Evolutionary conservation across 352 stramenopile species (phyloP), one percentile per base, ranked within the genome.

Genomic region (Saprolegnia parasitica): DNA sequence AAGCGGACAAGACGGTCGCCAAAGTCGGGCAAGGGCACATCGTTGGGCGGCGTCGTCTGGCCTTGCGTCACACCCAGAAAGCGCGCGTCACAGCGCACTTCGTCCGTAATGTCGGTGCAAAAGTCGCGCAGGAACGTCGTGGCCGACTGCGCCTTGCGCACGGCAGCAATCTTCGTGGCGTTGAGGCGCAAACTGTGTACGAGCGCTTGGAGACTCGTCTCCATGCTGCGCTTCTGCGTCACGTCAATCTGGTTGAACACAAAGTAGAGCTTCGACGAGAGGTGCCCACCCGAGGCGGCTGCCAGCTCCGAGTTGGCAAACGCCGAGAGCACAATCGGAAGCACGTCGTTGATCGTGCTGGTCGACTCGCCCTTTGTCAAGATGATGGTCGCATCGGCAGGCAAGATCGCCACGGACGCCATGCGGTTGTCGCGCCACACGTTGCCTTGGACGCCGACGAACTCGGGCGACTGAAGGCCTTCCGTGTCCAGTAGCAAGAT

Each of bases 401-500:
- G 47, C 47, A 55, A 55, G 5, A 55, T 55, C 2, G 47, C 47
- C 24, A 55, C n/a, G 24, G 47, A 29, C n/a, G 47, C 47, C 47
- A 55, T 55, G 47, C 47, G 47, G 24, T 55, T 55, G 24, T 55
- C 47, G 24, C 47, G 47, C 47, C 47, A 55, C 24, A 55, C 24
- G 2, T 2, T 55, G 24, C 24, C 47, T 55, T 55, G 2, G n/a
- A 29, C 47, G 5, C 47, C 47, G 24, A 55, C 24, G 24, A 6
- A 29, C 24, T 55, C 47, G n/a, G 47, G 47, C 24, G 47, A 55
- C 24, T 29, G 47, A 5, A 55, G 2, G 24, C 47, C 47, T 55
- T 55, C 47, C n/a, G 47, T 55, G 47, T 55, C 47, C 47, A 55
- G 24, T 29, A 55, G 47, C 47, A 55, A 55, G 2, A 55, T 55